These are phyloP conservation scores for Rhizophora mangle DNA, from an alignment of 345 rosid genomes.

Conservation along the genomic window DNA sequence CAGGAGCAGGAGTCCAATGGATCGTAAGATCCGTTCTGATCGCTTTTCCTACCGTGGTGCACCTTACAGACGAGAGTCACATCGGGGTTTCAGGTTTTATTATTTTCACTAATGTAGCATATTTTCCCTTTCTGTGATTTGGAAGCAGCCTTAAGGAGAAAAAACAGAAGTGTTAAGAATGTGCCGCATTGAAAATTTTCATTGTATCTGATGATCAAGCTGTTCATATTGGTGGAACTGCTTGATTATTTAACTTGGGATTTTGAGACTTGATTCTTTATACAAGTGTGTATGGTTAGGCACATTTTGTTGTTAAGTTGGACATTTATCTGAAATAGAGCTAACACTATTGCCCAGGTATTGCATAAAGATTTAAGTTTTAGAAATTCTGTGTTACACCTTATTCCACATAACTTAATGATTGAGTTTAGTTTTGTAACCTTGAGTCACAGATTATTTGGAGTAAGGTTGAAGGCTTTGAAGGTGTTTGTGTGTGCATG, in stretches of 20 bases:
- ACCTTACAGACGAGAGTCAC: constrained; percentile 78
- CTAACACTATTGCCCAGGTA: too few species aligned
- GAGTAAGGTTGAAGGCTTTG: too few species aligned
- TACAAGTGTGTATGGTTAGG: too few species aligned
- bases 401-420: too few species aligned
- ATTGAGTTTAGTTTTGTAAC: too few species aligned
- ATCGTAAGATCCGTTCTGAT: constrained; percentile 82
- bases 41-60: constrained; percentile 83
- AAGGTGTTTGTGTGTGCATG: too few species aligned
- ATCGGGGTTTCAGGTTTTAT: constrained; percentile 81
- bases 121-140: constrained; percentile 13
- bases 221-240: not conserved
- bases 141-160: constrained; percentile 8
- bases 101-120: constrained; percentile 24
- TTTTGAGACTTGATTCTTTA: too few species aligned
- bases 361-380: too few species aligned
- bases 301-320: too few species aligned
- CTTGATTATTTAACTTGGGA: not conserved
- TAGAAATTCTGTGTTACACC: too few species aligned
- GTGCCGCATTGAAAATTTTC: not conserved
- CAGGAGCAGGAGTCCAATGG: constrained; percentile 74
- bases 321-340: too few species aligned
- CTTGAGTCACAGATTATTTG: too few species aligned
- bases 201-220: not conserved
- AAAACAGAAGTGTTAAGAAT: not conserved